Evolutionary conservation across 345 rosid species (phyloP), one percentile per base, ranked within the genome.

Genomic region (Arabidopsis thaliana): DNA sequence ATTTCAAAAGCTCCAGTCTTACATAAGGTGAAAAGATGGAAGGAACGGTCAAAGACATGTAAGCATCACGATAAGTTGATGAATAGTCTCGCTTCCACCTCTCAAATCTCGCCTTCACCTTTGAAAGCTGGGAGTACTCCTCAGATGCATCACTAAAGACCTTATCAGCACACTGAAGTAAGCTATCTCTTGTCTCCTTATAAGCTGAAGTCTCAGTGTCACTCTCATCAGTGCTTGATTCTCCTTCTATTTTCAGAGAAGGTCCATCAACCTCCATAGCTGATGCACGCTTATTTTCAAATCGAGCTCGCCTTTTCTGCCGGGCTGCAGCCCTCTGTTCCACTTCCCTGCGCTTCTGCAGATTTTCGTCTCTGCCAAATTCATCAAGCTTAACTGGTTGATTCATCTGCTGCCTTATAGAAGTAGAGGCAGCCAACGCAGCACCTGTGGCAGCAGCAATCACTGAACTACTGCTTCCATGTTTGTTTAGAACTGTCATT

Each of bases 211-310:
- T 85, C 79, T 94, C 99, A 78, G 88, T 84, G 75, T 94, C 97
- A 64, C 98, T 94, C 84, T 94, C 97, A 82, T 95, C 99, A 46
- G 96, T 89, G 85, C 96, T 92, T 6, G 97, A 92, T 84, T 94
- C 98, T 70, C 97, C 98, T 85, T 94, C 98, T 76, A 89, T 65
- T 85, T 87, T 91, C 77, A 72, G 83, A 77, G 76, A 68, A 42
- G 89, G 69, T 73, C 73, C 61, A 32, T 91, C 93, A 30, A 87
- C 38, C 67, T 90, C 88, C 97, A 91, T 83, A 63, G 85, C 85
- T 63, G 88, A 86, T 46, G 86, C 71, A 74, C 88, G 84, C 83
- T 85, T 91, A 5, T 82, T 75, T 80, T 94, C 98, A 82, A 83
- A 91, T 25, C 48, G 86, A 72, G 86, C 80, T 81, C 84, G 93